These are phyloP conservation scores for Radiomyces spectabilis DNA, from an alignment of 192 early-diverging fungal species.

Conservation along the genomic window DNA sequence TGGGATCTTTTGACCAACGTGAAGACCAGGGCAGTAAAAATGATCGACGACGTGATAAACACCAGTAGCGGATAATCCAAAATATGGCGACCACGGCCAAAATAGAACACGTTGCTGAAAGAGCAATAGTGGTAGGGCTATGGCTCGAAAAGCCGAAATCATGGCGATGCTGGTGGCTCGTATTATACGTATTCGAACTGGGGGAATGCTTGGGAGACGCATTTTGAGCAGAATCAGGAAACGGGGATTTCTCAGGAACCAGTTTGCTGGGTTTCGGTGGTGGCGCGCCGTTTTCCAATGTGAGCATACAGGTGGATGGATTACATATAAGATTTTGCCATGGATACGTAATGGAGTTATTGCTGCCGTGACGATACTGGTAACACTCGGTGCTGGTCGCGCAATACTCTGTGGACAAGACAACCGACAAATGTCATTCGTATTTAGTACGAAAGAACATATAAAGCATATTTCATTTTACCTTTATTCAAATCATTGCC, in stretches of 20 bases:
- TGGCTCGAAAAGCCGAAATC: not conserved
- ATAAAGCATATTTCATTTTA: no score
- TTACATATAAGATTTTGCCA: constrained; percentile 14
- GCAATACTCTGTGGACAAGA: constrained; percentile 15
- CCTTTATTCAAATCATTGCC: constrained; percentile 14
- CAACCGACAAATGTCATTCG: no score
- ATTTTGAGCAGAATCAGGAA: not conserved
- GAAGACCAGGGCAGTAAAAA: no score
- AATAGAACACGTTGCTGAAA: not conserved
- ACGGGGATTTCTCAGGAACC: not conserved
- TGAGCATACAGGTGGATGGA: constrained; percentile 4
- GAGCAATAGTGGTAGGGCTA: not conserved
- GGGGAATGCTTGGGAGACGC: not conserved
- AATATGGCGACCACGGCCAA: not conserved
- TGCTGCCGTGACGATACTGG: not conserved
- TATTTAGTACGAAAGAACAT: no score
- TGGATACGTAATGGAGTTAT: not conserved
- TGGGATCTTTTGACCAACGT: no score
- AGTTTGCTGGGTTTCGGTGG: constrained; percentile 1
- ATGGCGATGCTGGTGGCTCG: not conserved
- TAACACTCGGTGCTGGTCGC: constrained; percentile 13
- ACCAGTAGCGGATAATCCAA: not conserved
- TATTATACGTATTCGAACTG: no score
- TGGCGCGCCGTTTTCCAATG: constrained; percentile 1
- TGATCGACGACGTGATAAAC: no score